Evolutionary conservation across 2,329 filamentous ascomycete species (phyloP).

Genomic region (Diplodia corticola): DNA sequence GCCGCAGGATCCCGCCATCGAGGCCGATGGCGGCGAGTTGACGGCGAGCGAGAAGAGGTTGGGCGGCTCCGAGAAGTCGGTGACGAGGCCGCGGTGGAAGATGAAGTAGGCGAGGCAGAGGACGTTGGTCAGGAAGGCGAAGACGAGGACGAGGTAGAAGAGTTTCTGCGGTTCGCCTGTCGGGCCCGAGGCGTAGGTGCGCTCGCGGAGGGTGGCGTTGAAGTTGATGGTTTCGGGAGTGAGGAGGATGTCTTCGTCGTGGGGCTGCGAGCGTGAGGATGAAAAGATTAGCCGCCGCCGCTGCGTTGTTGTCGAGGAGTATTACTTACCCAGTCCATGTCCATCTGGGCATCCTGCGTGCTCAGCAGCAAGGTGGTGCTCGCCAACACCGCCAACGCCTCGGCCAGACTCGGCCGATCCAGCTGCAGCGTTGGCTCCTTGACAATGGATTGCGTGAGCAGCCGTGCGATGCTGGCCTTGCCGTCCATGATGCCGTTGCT

Average conservation of each 20-base stretch:
- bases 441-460: conserved; percentile 48
- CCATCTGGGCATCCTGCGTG: conserved; percentile 61
- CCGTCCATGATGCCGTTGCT: conserved; percentile 46
- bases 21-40: conserved; percentile 55
- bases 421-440: conserved; percentile 47
- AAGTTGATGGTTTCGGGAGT: conserved; percentile 59
- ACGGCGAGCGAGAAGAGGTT: conserved; percentile 73
- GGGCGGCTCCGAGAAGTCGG: conserved; percentile 75
- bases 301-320: not conserved
- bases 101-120: conserved; percentile 66
- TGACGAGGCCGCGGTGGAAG: conserved; percentile 63
- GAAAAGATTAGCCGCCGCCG: not conserved
- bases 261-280: not conserved
- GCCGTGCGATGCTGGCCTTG: conserved; percentile 46
- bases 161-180: conserved; percentile 60
- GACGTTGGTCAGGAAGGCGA: conserved; percentile 68
- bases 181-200: conserved; percentile 71
- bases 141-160: conserved; percentile 66
- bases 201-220: conserved; percentile 62
- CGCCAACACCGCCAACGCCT: conserved; percentile 70
- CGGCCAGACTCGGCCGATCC: conserved; percentile 66
- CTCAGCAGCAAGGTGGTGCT: conserved; percentile 66
- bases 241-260: conserved; percentile 11
- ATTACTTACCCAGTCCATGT: conserved; percentile 46
- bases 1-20: conserved; percentile 16